Percentiles rank a stretch among this genome's conserved stretches.
These are phyloP conservation scores for Aspergillus heteromorphus DNA, from an alignment of 495 filamentous ascomycete genomes.

Conservation along the genomic window DNA sequence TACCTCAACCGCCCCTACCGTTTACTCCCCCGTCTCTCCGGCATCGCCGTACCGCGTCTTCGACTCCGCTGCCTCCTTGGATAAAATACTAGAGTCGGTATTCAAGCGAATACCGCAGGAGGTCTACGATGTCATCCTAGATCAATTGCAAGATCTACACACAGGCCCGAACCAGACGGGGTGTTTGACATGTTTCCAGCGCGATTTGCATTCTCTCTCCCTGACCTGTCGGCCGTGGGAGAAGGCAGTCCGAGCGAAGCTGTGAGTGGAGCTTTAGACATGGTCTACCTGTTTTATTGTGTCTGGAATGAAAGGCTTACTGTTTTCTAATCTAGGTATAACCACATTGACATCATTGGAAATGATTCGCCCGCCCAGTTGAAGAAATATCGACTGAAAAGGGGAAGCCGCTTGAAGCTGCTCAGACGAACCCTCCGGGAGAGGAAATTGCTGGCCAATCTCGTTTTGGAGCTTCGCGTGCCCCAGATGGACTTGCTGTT, in stretches of 20 bases:
- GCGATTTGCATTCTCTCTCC: constrained; percentile 64
- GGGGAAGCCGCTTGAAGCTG: constrained; percentile 64
- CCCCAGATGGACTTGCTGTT: constrained; percentile 51
- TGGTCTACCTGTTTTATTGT: not conserved
- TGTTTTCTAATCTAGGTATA: constrained; percentile 47
- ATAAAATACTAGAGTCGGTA: constrained; percentile 30
- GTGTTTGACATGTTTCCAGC: constrained; percentile 74
- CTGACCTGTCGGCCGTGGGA: constrained; percentile 64
- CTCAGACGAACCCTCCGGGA: constrained; percentile 71
- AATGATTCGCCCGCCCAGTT: constrained; percentile 58
- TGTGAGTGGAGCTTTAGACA: constrained; percentile 45
- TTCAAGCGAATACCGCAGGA: constrained; percentile 51
- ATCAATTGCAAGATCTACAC: constrained; percentile 47
- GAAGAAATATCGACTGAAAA: constrained; percentile 62
- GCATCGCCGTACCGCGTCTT: constrained; percentile 31
- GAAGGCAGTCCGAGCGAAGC: constrained; percentile 54
- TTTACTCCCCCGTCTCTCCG: constrained; percentile 34
- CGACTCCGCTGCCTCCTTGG: constrained; percentile 33
- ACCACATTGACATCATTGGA: constrained; percentile 62
- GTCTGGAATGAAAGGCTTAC: constrained; percentile 8
- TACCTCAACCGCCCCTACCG: constrained; percentile 36
- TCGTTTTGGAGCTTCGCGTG: constrained; percentile 70
- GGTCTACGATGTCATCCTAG: constrained; percentile 52
- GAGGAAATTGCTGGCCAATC: constrained; percentile 62
- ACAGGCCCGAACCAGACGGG: constrained; percentile 34